Evolutionary conservation across 257 asterid species (phyloP).

Genomic region (Paraleonurus japonicus): DNA sequence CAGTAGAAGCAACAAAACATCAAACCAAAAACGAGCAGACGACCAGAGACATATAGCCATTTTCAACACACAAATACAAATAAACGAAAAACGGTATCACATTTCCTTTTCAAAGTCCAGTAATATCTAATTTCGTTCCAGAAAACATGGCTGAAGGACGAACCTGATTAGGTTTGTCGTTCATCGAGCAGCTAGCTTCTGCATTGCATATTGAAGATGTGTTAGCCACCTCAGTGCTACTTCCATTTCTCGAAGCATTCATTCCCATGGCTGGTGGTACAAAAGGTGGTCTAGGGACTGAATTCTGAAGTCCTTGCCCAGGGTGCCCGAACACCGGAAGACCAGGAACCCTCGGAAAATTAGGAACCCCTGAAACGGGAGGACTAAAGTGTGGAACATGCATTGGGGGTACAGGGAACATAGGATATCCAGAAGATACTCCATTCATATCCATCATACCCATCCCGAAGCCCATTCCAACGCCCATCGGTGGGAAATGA

Average conservation of each 20-base stretch:
- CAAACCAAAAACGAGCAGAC: background rate
- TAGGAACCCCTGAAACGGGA: constrained; percentile 40
- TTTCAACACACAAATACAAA: background rate
- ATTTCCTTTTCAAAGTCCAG: background rate
- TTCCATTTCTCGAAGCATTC: constrained; percentile 31
- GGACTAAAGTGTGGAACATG: constrained; percentile 54
- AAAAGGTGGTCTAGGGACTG: constrained; percentile 45
- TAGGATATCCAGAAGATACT: constrained; percentile 53
- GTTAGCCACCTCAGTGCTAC: constrained; percentile 33
- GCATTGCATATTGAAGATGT: constrained; percentile 36
- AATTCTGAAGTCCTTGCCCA: constrained; percentile 48
- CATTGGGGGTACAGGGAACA: constrained; percentile 51
- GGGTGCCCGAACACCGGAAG: constrained; percentile 55
- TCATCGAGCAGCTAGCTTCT: constrained; percentile 42
- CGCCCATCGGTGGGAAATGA: constrained; percentile 66
- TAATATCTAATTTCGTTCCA: background rate
- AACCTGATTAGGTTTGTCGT: constrained; percentile 54
- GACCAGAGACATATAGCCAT: background rate
- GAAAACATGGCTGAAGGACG: constrained; percentile 18
- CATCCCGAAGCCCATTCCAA: constrained; percentile 71
- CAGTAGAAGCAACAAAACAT: background rate
- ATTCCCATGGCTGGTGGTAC: constrained; percentile 45
- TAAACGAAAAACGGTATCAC: background rate
- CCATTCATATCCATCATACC: constrained; percentile 75
- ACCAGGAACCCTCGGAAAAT: constrained; percentile 55